Conservation (phyloP, 257 asterid genomes). For the Solanum sparsipilum region DNA sequence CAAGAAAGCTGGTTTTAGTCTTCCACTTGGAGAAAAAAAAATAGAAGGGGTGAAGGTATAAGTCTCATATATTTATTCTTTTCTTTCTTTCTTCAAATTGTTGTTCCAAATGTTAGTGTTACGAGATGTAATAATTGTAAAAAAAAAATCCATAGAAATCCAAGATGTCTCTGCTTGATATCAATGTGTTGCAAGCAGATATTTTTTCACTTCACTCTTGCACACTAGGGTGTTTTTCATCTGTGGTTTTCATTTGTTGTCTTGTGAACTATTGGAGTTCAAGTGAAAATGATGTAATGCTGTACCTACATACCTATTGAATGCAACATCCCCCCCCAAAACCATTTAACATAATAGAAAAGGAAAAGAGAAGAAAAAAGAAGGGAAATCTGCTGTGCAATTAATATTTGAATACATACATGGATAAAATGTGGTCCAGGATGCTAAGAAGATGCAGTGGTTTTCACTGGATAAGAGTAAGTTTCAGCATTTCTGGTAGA, state of each 20-base stretch:
- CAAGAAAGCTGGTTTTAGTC: constrained; percentile 14
- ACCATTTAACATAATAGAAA: background rate
- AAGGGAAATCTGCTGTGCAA: background rate
- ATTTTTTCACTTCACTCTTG: background rate
- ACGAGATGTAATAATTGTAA: background rate
- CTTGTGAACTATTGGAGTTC: background rate
- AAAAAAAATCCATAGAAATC: background rate
- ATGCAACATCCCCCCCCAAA: background rate
- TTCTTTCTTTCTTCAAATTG: background rate
- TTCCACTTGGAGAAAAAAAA: background rate
- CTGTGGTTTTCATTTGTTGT: background rate
- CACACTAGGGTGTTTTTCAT: background rate
- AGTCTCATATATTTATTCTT: background rate
- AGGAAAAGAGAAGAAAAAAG: background rate
- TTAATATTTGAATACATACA: background rate
- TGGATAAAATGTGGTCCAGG: background rate
- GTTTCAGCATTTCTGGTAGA: background rate
- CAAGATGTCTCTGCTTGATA: background rate
- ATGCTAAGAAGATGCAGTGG: background rate
- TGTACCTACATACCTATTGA: background rate
- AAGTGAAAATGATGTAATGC: background rate
- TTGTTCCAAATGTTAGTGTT: background rate
- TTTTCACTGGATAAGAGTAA: background rate
- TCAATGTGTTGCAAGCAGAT: background rate
- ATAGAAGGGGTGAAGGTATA: background rate